Evolutionary conservation across 2,329 filamentous ascomycete genomes (phyloP).

Genomic region (Monosporascus cannonballus): DNA sequence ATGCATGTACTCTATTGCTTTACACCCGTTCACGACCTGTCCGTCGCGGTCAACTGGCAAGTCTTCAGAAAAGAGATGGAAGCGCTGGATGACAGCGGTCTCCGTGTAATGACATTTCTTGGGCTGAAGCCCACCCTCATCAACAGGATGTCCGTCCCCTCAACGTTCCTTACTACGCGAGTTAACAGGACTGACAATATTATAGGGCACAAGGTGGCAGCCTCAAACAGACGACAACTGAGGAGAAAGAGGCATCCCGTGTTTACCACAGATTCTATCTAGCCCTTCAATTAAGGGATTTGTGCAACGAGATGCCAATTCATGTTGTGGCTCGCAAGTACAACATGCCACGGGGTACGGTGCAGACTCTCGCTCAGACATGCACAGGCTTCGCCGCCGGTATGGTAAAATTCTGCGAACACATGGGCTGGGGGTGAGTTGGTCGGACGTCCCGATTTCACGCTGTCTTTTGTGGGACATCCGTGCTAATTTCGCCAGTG

Average conservation of each 20-base stretch:
- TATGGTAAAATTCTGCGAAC: slow-evolving; percentile 73
- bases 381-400: slow-evolving; percentile 74
- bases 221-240: slow-evolving; percentile 55
- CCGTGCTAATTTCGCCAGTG: slow-evolving; percentile 33
- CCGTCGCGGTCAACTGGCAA: slow-evolving; percentile 60
- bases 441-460: not conserved
- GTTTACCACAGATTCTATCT: slow-evolving; percentile 70
- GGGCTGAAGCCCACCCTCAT: slow-evolving; percentile 63
- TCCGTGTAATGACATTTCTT: slow-evolving; percentile 62
- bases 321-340: slow-evolving; percentile 66
- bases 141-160: slow-evolving; percentile 52
- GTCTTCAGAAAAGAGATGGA: slow-evolving; percentile 68
- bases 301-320: slow-evolving; percentile 71
- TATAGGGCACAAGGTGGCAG: slow-evolving; percentile 59
- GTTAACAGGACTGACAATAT: slow-evolving; percentile 3
- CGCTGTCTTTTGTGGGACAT: not conserved
- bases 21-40: slow-evolving; percentile 60
- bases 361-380: slow-evolving; percentile 67
- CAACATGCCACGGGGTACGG: slow-evolving; percentile 59
- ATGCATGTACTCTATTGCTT: slow-evolving; percentile 76
- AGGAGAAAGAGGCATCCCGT: slow-evolving; percentile 54
- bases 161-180: not conserved
- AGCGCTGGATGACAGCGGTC: slow-evolving; percentile 60
- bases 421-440: slow-evolving; percentile 64
- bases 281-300: slow-evolving; percentile 69